phyloP scores from a whole-genome alignment of 257 asterid species.

The Nicotiana tabacum region DNA sequence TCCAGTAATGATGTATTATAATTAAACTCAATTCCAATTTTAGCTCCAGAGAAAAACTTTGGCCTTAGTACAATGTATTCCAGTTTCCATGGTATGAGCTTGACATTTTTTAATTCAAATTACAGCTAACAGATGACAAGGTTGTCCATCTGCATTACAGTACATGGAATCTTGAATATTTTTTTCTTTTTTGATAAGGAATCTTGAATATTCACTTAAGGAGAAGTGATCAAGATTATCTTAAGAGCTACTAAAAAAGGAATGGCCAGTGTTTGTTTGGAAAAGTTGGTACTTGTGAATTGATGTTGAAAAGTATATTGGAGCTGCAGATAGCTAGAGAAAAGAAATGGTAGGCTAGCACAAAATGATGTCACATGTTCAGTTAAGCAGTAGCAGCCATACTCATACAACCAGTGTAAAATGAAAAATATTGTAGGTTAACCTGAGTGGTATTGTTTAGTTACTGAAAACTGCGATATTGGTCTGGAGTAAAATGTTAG shows the following conservation, averaged over 20 bases:
- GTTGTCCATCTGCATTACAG: neutral
- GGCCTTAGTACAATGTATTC: neutral
- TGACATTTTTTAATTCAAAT: neutral
- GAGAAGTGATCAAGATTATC: neutral
- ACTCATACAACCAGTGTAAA: neutral
- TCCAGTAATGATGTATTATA: neutral
- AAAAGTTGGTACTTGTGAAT: neutral
- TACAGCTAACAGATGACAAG: neutral
- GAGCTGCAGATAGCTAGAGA: neutral
- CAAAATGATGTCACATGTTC: neutral
- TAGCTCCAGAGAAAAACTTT: neutral
- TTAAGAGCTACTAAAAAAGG: neutral
- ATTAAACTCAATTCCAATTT: neutral
- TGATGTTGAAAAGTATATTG: neutral
- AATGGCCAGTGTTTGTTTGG: neutral
- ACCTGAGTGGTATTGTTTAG: neutral
- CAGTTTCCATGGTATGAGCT: neutral
- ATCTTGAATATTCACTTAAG: neutral
- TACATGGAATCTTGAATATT: neutral
- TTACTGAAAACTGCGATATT: neutral
- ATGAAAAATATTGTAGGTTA: neutral
- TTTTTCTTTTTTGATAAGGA: neutral
- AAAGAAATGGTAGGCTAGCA: neutral
- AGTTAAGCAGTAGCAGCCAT: neutral
- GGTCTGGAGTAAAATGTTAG: neutral